Evolutionary conservation across 2,329 filamentous ascomycete genomes (phyloP), one percentile per base, ranked within the genome.

Genomic region (Fusarium sp.): DNA sequence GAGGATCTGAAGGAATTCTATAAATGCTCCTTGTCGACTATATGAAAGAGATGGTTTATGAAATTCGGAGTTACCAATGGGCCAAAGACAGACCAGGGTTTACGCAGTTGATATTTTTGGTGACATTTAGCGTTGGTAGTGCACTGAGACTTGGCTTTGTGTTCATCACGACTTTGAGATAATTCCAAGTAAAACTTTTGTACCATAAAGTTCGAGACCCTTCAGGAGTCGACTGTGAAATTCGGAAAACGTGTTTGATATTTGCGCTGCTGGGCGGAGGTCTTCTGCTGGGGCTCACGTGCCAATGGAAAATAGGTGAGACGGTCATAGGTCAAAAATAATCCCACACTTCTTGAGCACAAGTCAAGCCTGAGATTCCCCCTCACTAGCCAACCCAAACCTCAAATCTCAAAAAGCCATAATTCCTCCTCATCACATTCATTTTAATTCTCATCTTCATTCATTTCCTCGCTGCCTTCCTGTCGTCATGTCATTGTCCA

Each of bases 1-100:
- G 85, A 88, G 22, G 87, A 89, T 75, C 54, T 89, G 51, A 84
- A 83, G 50, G 83, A 85, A 54, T 85, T 85, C 61, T 89, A 69
- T 24, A 69, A 65, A 6, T 69, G 65, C 15, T 69, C 66, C 16
- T 48, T 69, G 9, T 64, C 66, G 13, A 69, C 66, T n/a, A 22
- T 70, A 38, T 69, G 26, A 56, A n/a, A 2, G 4, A 28, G 4
- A 38, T 38, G 64, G 26, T 47, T 7, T 35, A 22, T 35, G 26
- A 41, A 22, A 13, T 13, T 22, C 16, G 18, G 48, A 44, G 45
- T 33, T 54, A 30, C 16, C 20, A 45, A 28, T 14, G 33, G 18
- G 18, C 11, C 30, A 20, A 48, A 16, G 9, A 28, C 31, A 33
- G n/a, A 35, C 14, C 2, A 11, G 15, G 24, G 30, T 10, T 7